phyloP scores from a whole-genome alignment of 306 rosid genomes.

The Cicer judaicum region DNA sequence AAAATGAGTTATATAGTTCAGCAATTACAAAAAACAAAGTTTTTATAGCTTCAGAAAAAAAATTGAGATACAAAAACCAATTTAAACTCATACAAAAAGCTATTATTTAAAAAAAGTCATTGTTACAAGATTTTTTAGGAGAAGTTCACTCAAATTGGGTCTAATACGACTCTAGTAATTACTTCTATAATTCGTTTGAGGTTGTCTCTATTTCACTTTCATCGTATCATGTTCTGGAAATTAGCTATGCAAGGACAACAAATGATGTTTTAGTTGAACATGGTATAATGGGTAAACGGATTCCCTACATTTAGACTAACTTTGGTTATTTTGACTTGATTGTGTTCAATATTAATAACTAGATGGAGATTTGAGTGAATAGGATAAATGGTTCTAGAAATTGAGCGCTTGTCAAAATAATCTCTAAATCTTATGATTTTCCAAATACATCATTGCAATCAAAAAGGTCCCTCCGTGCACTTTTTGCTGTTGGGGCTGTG shows the following conservation, averaged over 20 bases:
- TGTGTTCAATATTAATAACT: no score
- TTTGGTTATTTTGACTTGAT: neutral
- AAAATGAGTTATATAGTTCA: neutral
- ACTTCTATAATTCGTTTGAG: neutral
- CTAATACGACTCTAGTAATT: neutral
- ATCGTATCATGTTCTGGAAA: constrained; percentile 2
- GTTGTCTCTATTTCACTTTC: neutral
- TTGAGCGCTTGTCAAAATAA: neutral
- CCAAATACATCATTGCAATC: neutral
- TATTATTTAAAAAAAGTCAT: neutral
- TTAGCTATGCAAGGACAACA: neutral
- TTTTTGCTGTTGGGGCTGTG: neutral
- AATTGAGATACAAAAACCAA: neutral
- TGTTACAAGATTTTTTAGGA: neutral
- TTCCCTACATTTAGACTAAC: neutral
- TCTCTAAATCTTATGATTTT: neutral
- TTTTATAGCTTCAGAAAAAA: neutral
- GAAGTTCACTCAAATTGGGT: neutral
- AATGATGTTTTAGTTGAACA: neutral
- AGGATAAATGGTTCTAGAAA: neutral
- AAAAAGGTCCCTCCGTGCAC: neutral
- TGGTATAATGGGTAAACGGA: neutral
- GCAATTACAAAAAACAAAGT: neutral
- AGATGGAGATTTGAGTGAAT: neutral
- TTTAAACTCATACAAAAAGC: neutral